phyloP scores from a whole-genome alignment of 116 monocot genomes.

The Phalaenopsis hybrid region DNA sequence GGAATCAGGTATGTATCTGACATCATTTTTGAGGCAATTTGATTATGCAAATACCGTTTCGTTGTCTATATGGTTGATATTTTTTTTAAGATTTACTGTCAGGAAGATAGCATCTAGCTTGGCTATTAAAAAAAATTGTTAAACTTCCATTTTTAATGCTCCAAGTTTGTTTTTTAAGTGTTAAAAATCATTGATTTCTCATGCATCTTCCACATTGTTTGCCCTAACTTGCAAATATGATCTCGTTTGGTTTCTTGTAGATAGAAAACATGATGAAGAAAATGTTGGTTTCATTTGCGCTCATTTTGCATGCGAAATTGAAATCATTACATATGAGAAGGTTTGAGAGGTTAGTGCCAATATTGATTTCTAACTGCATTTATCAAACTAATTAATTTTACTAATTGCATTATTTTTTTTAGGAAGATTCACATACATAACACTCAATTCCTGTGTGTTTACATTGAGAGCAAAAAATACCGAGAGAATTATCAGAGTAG shows the following conservation, averaged over 20 bases:
- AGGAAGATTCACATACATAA: no score
- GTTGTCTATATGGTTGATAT: background rate
- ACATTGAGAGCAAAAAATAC: no score
- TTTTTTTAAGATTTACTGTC: background rate
- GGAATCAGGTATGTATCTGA: slow-evolving; percentile 58
- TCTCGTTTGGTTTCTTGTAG: background rate
- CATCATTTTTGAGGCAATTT: background rate
- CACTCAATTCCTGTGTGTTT: no score
- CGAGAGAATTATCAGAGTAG: no score
- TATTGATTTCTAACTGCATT: no score
- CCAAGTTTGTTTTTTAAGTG: background rate
- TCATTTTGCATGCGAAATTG: background rate
- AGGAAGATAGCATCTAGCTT: background rate
- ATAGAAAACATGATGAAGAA: background rate
- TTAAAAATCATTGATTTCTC: background rate
- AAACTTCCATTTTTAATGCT: background rate
- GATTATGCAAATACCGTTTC: background rate
- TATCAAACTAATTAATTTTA: no score
- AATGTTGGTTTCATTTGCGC: background rate
- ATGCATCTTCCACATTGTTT: background rate
- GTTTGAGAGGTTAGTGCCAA: no score
- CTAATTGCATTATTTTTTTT: no score
- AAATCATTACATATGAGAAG: background rate
- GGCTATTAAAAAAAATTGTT: background rate
- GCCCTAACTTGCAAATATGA: no score